A percentile compares a stretch with the other conserved stretches of the same genome.
Conservation (phyloP, 805 yeast species). For the Wickerhamomyces hampshirensis region DNA sequence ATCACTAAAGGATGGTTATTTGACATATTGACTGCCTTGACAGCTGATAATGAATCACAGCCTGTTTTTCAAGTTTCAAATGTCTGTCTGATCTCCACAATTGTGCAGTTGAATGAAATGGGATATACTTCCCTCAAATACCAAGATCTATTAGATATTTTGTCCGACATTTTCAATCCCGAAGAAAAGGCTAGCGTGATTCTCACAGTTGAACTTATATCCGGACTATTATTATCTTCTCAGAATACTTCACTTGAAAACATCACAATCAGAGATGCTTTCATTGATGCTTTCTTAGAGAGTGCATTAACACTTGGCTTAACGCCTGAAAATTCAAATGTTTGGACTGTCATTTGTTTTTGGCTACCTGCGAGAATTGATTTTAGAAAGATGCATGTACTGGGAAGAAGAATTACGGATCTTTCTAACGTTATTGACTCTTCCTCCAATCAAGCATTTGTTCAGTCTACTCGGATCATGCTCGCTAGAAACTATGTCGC, state of each 20-base stretch:
- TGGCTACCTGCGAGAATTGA: constrained; percentile 68
- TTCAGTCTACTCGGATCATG: constrained; percentile 54
- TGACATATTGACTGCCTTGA: constrained; percentile 43
- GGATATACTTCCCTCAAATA: constrained; percentile 40
- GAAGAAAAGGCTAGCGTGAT: constrained; percentile 77
- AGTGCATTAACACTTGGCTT: constrained; percentile 51
- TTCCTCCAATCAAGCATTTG: constrained; percentile 61
- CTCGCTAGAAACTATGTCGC: constrained; percentile 49
- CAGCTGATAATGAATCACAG: constrained; percentile 64
- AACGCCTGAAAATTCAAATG: constrained; percentile 64
- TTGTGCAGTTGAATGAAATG: constrained; percentile 45
- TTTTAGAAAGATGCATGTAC: constrained; percentile 56
- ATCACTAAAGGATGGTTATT: constrained; percentile 58
- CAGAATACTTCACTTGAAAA: constrained; percentile 34
- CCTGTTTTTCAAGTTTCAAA: constrained; percentile 63
- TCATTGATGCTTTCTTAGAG: constrained; percentile 39
- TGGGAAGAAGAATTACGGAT: constrained; percentile 36
- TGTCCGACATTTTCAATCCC: constrained; percentile 47
- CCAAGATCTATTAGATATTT: constrained; percentile 47
- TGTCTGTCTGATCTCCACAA: constrained; percentile 49
- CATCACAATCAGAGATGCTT: constrained; percentile 37
- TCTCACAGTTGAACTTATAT: constrained; percentile 62
- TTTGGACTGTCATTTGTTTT: constrained; percentile 77
- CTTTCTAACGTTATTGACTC: constrained; percentile 38
- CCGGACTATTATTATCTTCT: constrained; percentile 55